A percentile compares a stretch with the other conserved stretches of the same genome.
Evolutionary conservation across 306 rosid species (phyloP).

Genomic region (Begonia masoniana): DNA sequence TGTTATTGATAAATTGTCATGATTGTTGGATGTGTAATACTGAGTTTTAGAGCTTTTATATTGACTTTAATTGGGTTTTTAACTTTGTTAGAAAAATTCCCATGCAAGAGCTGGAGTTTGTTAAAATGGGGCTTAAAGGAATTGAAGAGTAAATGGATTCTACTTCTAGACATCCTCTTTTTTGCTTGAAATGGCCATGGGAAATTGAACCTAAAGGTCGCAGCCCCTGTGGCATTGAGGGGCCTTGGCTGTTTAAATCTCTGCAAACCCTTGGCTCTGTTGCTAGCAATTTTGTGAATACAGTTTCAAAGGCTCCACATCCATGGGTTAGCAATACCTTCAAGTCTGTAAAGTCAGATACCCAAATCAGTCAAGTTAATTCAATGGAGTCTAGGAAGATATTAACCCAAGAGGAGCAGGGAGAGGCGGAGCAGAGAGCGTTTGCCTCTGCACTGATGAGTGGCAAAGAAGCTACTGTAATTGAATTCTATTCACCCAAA

Average conservation of each 20-base stretch:
- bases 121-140: too few relatives aligned
- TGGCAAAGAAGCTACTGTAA: constrained; percentile 56
- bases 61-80: too few relatives aligned
- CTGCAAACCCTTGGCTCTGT: constrained; percentile 43
- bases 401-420: constrained; percentile 31
- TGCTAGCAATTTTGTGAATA: constrained; percentile 32
- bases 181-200: constrained; percentile 85
- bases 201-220: constrained; percentile 24
- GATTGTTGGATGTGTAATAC: too few relatives aligned
- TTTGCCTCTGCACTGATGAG: constrained; percentile 73
- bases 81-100: too few relatives aligned
- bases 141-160: constrained; percentile 18
- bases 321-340: constrained; percentile 8
- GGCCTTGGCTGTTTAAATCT: constrained; percentile 75
- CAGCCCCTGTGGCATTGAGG: constrained; percentile 38
- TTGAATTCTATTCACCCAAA: constrained; percentile 83
- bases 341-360: constrained; percentile 21
- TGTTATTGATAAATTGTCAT: too few relatives aligned
- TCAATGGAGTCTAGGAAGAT: constrained; percentile 15
- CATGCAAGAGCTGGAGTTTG: too few relatives aligned
- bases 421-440: constrained; percentile 72
- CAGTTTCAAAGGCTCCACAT: constrained; percentile 29
- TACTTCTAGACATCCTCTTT: constrained; percentile 21
- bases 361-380: constrained; percentile 15
- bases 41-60: too few relatives aligned